phyloP scores from a whole-genome alignment of 169 alveolate species.

The Cryptosporidium bovis region DNA sequence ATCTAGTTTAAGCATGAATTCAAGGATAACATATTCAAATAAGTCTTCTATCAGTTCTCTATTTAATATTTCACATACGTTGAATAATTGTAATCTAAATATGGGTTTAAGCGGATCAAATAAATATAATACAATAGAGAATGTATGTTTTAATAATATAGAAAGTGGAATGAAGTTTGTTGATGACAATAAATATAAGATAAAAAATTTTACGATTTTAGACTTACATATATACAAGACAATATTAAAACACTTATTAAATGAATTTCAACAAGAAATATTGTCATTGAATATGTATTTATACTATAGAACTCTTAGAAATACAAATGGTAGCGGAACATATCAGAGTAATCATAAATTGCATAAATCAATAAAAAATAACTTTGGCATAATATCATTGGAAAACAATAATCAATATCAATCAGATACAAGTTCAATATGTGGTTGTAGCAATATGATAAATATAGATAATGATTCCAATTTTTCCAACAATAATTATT shows the following conservation, averaged over 20 bases:
- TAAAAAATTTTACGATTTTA: constrained; percentile 10
- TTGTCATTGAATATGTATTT: constrained; percentile 31
- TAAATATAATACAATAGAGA: constrained; percentile 7
- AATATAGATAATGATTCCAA: background rate
- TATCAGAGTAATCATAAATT: constrained; percentile 7
- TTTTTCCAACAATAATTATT: background rate
- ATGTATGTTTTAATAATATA: constrained; percentile 1
- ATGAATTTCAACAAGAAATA: constrained; percentile 41
- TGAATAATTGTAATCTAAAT: background rate
- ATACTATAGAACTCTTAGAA: constrained; percentile 16
- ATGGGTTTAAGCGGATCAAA: background rate
- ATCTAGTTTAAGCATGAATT: background rate
- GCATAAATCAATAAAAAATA: constrained; percentile 6
- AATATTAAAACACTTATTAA: constrained; percentile 7
- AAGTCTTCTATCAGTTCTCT: background rate
- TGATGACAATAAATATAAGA: constrained; percentile 1
- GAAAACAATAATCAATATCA: too few relatives aligned
- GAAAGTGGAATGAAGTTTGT: background rate
- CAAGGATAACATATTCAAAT: constrained; percentile 1
- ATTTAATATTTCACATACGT: background rate
- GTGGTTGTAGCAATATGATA: too few relatives aligned
- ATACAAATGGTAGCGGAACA: background rate
- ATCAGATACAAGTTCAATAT: too few relatives aligned
- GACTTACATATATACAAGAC: constrained; percentile 26
- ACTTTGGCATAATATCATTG: background rate